Base-by-base conservation (phyloP, 2,329 filamentous ascomycete genomes). In the Sporothrix protearum region DNA sequence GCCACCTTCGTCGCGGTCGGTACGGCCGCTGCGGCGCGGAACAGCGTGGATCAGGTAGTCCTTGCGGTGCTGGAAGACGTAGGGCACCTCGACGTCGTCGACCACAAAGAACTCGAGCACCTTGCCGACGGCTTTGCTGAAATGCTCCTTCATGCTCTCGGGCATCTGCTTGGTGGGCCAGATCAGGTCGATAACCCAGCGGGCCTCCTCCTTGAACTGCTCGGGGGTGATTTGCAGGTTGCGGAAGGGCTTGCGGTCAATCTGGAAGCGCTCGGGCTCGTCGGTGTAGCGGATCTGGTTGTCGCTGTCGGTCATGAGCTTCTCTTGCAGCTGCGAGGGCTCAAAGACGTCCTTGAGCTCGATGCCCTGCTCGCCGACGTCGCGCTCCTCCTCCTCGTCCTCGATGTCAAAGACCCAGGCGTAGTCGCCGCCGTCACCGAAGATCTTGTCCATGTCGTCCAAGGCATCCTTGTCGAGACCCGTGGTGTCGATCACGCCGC, bases 281-380 rank as follows among this genome's bases (percentile, higher is more conserved):
- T 99, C 96, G 25, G 88, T 90, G 78, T 91, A 89, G 66, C 96
- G 92, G 75, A 99, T 97, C 72, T 89, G 84, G 79, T 98, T 92
- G 80, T 99, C 96, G 74, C 94, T 94, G 72, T 98, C 96, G 9
- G 96, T 99, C 76, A 99, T 88, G 80, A 98, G 91, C 82, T 93
- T 95, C 82, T 99, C 96, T 71, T 91, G 90, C 51, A 99, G 87
- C 80, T 99, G 94, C 2, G 94, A 97, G 0, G 96, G 96, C 81
- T 99, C 96, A 77, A 99, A 99, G 68, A 99, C 95, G 79, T 99
- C 95, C 82, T 98, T 97, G 74, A 99, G 87, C 80, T 97, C 93
- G 55, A 98, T 88, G 59, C 91, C 90, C 77, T 94, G 92, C 75
- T 96, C 92, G 73, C 93, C 92, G 73, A 90, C 87, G 75, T 92